Percentiles rank a stretch among this genome's conserved stretches.
phyloP scores from a whole-genome alignment of 1,284 basidiomycete species.

The Ustilago cynodontis region DNA sequence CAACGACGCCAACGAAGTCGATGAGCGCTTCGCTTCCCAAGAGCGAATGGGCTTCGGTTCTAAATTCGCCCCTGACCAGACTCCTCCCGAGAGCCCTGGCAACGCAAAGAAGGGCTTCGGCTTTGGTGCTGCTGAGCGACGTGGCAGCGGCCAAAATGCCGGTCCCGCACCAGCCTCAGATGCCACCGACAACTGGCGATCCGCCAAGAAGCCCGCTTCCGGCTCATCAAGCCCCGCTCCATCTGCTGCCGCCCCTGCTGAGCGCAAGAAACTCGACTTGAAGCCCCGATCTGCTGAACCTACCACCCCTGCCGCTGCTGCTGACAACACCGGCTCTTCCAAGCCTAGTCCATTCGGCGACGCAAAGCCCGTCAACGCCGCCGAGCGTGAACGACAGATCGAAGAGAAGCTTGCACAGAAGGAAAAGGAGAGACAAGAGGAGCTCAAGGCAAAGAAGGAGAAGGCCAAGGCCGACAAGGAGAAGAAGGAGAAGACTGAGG shows the following conservation, averaged over 20 bases:
- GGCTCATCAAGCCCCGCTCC: constrained; percentile 46
- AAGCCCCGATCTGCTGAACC: constrained; percentile 63
- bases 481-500: constrained; percentile 30
- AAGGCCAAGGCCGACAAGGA: constrained; percentile 59
- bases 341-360: constrained; percentile 82
- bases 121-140: constrained; percentile 51
- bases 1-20: constrained; percentile 60
- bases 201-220: constrained; percentile 39
- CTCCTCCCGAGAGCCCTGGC: constrained; percentile 57
- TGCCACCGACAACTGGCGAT: constrained; percentile 53
- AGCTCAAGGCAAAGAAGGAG: constrained; percentile 54
- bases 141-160: constrained; percentile 25
- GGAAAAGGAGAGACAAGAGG: constrained; percentile 61
- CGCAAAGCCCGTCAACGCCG: constrained; percentile 89
- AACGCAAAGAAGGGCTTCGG: constrained; percentile 58
- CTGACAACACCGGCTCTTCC: constrained; percentile 77
- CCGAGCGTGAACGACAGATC: constrained; percentile 81
- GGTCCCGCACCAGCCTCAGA: constrained; percentile 23
- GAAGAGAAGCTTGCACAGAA: constrained; percentile 71
- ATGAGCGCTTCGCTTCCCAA: constrained; percentile 58
- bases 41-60: constrained; percentile 67
- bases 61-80: constrained; percentile 59
- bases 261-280: constrained; percentile 68
- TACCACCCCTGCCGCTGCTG: constrained; percentile 77
- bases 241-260: constrained; percentile 47